Evolutionary conservation across 495 filamentous ascomycete genomes (phyloP).

Genomic region (Parmelia sp.): DNA sequence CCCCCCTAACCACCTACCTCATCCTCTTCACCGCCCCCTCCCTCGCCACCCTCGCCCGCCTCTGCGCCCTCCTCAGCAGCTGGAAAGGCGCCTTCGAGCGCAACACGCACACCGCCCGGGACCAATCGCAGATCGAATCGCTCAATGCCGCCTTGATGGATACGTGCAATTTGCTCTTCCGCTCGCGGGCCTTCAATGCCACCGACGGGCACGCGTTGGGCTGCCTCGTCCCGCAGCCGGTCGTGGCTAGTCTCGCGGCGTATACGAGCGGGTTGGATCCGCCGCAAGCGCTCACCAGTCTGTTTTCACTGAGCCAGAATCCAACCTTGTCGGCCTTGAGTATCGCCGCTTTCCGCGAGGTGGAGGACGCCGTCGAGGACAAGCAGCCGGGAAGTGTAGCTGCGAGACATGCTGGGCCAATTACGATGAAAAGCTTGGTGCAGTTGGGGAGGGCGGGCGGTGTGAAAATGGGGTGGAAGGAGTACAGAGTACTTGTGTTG

Average conservation of each 20-base stretch:
- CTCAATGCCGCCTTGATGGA: constrained; percentile 92
- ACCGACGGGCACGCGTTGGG: constrained; percentile 65
- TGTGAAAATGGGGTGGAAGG: constrained; percentile 59
- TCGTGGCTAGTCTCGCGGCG: constrained; percentile 42
- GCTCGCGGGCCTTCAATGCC: constrained; percentile 63
- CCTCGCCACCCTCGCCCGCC: constrained; percentile 58
- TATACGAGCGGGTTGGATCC: constrained; percentile 43
- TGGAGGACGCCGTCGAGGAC: constrained; percentile 65
- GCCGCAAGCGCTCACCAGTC: constrained; percentile 41
- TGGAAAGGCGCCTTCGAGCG: constrained; percentile 74
- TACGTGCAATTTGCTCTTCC: constrained; percentile 80
- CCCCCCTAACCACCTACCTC: constrained; percentile 66
- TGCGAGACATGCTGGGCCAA: constrained; percentile 64
- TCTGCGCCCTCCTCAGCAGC: constrained; percentile 57
- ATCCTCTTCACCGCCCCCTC: constrained; percentile 56
- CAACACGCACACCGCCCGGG: constrained; percentile 17
- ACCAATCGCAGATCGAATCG: constrained; percentile 29
- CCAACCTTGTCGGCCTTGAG: constrained; percentile 60
- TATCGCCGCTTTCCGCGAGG: constrained; percentile 58
- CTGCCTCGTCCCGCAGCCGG: constrained; percentile 54
- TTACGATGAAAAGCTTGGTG: constrained; percentile 60
- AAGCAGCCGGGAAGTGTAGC: constrained; percentile 40
- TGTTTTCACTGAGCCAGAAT: constrained; percentile 68
- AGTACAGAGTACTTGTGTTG: constrained; percentile 70
- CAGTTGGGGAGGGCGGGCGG: constrained; percentile 63